Percentiles rank a stretch among this genome's conserved stretches.
These are phyloP conservation scores for Boletus tomentosulus DNA, from an alignment of 768 basidiomycete species.

Conservation along the genomic window DNA sequence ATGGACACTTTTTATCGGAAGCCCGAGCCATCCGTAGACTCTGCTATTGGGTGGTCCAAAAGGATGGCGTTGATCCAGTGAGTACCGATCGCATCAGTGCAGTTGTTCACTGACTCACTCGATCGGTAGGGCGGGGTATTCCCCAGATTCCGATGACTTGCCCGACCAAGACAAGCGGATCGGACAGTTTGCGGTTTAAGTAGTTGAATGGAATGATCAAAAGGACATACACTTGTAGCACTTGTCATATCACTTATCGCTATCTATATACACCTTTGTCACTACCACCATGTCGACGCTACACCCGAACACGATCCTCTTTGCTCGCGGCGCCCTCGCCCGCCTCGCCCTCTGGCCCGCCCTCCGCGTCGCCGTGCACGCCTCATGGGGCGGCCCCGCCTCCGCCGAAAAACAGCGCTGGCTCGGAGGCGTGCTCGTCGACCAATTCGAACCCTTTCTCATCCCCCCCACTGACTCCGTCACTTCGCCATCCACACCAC, in stretches of 20 bases:
- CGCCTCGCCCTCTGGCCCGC: slow-evolving; percentile 83
- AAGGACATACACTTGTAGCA: neutral
- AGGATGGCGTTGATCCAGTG: neutral
- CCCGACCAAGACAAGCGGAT: neutral
- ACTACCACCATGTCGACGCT: slow-evolving; percentile 20
- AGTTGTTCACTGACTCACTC: neutral
- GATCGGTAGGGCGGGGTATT: neutral
- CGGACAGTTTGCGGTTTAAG: too few species aligned
- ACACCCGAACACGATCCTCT: slow-evolving; percentile 54
- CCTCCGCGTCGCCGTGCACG: slow-evolving; percentile 79
- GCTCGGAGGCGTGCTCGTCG: slow-evolving; percentile 77
- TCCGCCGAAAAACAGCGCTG: slow-evolving; percentile 73
- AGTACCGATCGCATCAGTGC: neutral
- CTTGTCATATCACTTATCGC: neutral
- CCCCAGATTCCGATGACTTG: neutral
- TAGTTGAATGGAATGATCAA: too few species aligned
- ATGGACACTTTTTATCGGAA: slow-evolving; percentile 16
- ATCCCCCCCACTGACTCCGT: slow-evolving; percentile 20
- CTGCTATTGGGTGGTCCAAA: neutral
- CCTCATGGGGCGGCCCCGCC: slow-evolving; percentile 82
- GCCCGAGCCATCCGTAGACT: neutral
- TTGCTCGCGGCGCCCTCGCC: slow-evolving; percentile 83
- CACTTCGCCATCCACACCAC: slow-evolving; percentile 11
- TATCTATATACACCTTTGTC: neutral
- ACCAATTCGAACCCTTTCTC: slow-evolving; percentile 64